These are phyloP conservation scores for Phytophthora vignae DNA, from an alignment of 352 stramenopile genomes.

Conservation along the genomic window DNA sequence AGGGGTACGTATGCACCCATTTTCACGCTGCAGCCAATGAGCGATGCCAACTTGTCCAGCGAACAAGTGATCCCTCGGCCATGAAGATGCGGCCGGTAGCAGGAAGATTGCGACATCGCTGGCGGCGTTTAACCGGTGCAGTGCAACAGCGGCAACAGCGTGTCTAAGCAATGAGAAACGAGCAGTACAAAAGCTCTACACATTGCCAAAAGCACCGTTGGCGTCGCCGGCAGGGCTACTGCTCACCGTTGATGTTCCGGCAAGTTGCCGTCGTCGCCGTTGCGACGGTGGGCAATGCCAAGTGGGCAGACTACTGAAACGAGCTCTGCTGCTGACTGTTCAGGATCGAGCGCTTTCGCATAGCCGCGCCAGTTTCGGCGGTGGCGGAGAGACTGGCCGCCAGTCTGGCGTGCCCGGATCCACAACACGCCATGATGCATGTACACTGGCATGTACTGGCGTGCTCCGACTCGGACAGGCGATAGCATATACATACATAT, in stretches of 20 bases:
- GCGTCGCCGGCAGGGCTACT: not conserved
- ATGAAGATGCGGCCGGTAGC: not conserved
- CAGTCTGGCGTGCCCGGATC: no score
- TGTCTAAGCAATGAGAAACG: no score
- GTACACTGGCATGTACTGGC: not conserved
- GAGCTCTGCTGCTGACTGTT: not conserved
- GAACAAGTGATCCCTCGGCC: not conserved
- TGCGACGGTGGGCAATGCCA: not conserved
- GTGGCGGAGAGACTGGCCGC: not conserved
- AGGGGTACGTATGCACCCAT: not conserved
- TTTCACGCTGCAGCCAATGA: conserved; percentile 17
- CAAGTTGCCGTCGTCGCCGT: not conserved
- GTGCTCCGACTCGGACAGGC: not conserved
- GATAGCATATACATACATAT: no score
- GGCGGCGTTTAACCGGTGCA: not conserved
- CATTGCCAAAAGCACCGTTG: not conserved
- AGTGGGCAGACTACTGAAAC: not conserved
- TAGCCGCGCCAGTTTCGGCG: conserved; percentile 12
- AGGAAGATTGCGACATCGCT: conserved; percentile 3
- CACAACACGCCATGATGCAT: no score
- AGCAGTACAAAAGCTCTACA: no score
- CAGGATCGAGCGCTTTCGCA: conserved; percentile 7
- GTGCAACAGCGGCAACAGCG: conserved; percentile 12
- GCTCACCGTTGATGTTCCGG: not conserved
- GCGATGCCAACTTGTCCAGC: conserved; percentile 13